Conservation (phyloP, 164 flowering plant species). For the Vitis rupestris region DNA sequence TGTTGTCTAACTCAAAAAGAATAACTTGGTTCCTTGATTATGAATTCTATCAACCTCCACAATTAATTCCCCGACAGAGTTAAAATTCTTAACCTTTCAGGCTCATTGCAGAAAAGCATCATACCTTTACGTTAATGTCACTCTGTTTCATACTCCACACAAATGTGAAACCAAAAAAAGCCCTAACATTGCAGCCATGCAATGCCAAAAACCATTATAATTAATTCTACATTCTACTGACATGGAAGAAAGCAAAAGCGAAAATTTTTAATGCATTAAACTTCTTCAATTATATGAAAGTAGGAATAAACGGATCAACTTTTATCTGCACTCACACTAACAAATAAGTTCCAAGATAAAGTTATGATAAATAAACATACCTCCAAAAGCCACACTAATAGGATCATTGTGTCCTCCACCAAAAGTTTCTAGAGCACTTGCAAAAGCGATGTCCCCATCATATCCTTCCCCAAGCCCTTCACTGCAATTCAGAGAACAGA, state of each 20-base stretch:
- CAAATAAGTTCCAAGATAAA: neutral
- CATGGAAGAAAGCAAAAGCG: neutral
- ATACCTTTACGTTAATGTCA: neutral
- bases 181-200: neutral
- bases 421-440: constrained; percentile 88
- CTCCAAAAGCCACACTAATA: constrained; percentile 93
- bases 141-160: neutral
- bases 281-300: neutral
- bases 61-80: neutral
- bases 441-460: constrained; percentile 92
- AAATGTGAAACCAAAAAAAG: neutral
- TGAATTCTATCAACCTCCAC: neutral
- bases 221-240: neutral
- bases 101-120: neutral
- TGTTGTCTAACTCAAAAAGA: too few species aligned
- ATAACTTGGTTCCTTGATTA: too few species aligned
- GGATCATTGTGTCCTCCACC: constrained; percentile 98
- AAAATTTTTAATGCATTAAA: neutral
- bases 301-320: too few species aligned
- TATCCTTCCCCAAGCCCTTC: constrained; percentile 97
- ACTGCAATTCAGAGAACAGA: constrained; percentile 40
- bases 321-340: neutral
- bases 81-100: neutral
- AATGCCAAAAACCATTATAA: neutral
- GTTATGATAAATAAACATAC: constrained; percentile 30